Evolutionary conservation across 805 yeast species (phyloP).

Genomic region (Starmerella apis): DNA sequence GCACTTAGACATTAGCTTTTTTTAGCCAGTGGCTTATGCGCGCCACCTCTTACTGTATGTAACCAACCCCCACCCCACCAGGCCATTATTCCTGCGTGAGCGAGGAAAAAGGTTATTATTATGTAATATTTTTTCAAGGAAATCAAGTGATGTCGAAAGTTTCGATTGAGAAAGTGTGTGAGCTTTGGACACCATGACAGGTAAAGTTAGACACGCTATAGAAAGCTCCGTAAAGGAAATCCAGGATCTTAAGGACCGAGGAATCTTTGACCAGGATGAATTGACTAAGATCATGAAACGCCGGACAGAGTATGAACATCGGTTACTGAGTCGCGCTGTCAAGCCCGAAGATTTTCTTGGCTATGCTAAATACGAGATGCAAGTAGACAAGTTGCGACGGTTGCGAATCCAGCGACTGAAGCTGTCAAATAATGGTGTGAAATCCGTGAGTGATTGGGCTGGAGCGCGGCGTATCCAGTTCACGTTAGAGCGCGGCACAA

Average conservation of each 20-base stretch:
- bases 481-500: conserved; percentile 72
- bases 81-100: too few relatives aligned
- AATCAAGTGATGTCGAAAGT: not conserved
- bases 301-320: conserved; percentile 91
- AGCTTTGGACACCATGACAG: conserved; percentile 33
- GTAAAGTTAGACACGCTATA: conserved; percentile 46
- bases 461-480: conserved; percentile 70
- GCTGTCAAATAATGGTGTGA: conserved; percentile 30
- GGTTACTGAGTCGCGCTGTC: conserved; percentile 74
- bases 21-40: too few relatives aligned
- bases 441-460: conserved; percentile 66
- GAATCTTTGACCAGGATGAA: conserved; percentile 73
- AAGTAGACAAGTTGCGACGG: conserved; percentile 64
- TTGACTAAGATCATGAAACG: conserved; percentile 77
- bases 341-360: conserved; percentile 63
- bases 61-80: too few relatives aligned
- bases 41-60: too few relatives aligned
- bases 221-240: conserved; percentile 81
- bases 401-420: conserved; percentile 56
- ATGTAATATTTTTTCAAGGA: not conserved
- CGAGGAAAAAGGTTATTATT: too few relatives aligned
- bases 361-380: conserved; percentile 70
- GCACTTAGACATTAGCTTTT: too few relatives aligned
- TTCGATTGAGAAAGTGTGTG: not conserved
- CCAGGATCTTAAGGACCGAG: conserved; percentile 72